These are phyloP conservation scores for Dactylonectria macrodidyma DNA, from an alignment of 2,329 filamentous ascomycete genomes.

Conservation along the genomic window DNA sequence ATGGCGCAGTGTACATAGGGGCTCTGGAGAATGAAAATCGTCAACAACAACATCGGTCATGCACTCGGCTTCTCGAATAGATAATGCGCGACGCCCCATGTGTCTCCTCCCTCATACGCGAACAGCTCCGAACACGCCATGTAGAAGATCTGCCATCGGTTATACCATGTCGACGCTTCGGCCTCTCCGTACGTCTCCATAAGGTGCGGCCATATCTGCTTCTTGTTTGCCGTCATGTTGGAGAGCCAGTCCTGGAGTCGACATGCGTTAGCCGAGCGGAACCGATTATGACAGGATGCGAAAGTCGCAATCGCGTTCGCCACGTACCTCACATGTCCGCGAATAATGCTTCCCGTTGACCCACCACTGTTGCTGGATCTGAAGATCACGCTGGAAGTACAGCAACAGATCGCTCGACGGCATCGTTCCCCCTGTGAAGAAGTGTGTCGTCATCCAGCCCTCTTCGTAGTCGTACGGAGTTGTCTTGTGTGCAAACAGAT, in stretches of 20 bases:
- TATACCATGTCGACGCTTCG: slow-evolving; percentile 74
- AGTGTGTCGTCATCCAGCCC: slow-evolving; percentile 82
- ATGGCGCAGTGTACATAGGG: slow-evolving; percentile 42
- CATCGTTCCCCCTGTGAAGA: slow-evolving; percentile 83
- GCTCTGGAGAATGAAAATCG: slow-evolving; percentile 6
- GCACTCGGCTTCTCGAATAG: slow-evolving; percentile 72
- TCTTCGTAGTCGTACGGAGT: slow-evolving; percentile 80
- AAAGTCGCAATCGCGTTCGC: background rate
- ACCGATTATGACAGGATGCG: background rate
- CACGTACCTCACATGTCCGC: slow-evolving; percentile 75
- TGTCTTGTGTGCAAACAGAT: slow-evolving; percentile 75
- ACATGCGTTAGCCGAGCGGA: background rate
- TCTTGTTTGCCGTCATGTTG: slow-evolving; percentile 72
- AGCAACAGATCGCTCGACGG: slow-evolving; percentile 76
- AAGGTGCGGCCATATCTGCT: slow-evolving; percentile 74
- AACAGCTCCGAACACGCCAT: slow-evolving; percentile 81
- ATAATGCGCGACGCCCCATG: slow-evolving; percentile 78
- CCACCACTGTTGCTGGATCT: slow-evolving; percentile 77
- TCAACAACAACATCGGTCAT: slow-evolving; percentile 2
- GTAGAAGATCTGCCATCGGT: slow-evolving; percentile 81
- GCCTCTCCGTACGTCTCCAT: slow-evolving; percentile 76
- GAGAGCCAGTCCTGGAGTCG: slow-evolving; percentile 70
- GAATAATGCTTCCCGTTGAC: slow-evolving; percentile 78
- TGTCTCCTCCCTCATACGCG: slow-evolving; percentile 75
- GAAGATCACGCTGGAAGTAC: slow-evolving; percentile 76